These are phyloP conservation scores for Alloteropsis semialata DNA, from an alignment of 176 grass and related monocot species.

Conservation along the genomic window DNA sequence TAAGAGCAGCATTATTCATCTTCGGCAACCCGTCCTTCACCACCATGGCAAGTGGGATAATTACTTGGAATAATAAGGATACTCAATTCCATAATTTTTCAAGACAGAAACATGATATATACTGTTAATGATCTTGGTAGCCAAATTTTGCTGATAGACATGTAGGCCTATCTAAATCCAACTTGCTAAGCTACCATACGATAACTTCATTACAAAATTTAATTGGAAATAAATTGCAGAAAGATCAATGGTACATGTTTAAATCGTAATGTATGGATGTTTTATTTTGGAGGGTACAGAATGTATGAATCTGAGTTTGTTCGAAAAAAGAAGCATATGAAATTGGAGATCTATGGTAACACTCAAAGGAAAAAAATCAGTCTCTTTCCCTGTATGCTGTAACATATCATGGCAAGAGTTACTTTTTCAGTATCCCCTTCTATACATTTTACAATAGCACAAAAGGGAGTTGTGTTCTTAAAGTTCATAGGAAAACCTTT, in stretches of 20 bases:
- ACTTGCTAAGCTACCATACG: not conserved
- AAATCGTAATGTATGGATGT: not conserved
- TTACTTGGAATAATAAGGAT: conserved; percentile 3
- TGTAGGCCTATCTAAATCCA: not conserved
- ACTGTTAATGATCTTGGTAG: not conserved
- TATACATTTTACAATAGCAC: not conserved
- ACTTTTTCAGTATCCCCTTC: not conserved
- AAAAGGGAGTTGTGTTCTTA: conserved; percentile 5
- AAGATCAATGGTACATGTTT: conserved; percentile 16
- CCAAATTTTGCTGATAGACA: not conserved
- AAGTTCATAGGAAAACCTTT: conserved; percentile 54
- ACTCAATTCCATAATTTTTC: not conserved
- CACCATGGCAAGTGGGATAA: no score
- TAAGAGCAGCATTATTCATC: no score
- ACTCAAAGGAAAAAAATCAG: not conserved
- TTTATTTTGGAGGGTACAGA: not conserved
- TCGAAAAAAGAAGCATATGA: not conserved
- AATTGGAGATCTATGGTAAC: not conserved
- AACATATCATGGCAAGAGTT: not conserved
- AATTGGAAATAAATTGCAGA: not conserved
- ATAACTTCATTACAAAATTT: not conserved
- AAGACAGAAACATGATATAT: not conserved
- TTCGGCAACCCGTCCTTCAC: no score
- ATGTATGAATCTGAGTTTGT: not conserved
- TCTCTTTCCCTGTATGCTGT: not conserved